Conservation (phyloP, 2,329 filamentous ascomycete species). For the Ampelomyces quisqualis region DNA sequence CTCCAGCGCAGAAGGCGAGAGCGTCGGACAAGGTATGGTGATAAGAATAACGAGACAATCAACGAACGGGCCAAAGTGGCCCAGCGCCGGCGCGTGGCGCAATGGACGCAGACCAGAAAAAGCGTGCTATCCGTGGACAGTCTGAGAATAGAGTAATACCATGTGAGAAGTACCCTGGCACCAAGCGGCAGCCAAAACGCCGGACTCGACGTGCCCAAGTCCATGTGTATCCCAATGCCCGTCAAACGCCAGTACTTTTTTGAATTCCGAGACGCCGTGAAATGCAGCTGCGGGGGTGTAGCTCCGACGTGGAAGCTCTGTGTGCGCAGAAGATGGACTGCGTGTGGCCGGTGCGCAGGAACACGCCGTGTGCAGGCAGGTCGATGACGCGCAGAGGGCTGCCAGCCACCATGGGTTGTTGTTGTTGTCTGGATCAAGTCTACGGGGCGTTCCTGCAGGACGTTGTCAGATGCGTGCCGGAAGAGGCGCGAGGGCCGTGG, state of each 20-base stretch:
- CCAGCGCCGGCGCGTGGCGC: constrained; percentile 18
- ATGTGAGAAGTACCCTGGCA: constrained; percentile 37
- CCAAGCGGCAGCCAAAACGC: constrained; percentile 43
- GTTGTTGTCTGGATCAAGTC: constrained; percentile 32
- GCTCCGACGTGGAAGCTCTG: constrained; percentile 18
- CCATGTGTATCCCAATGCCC: constrained; percentile 37
- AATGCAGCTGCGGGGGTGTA: constrained; percentile 41
- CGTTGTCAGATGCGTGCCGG: constrained; percentile 32
- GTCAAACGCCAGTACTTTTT: constrained; percentile 43
- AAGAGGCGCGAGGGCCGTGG: constrained; percentile 5
- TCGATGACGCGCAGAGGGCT: constrained; percentile 29
- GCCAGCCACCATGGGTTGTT: constrained; percentile 35
- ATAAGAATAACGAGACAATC: constrained; percentile 24
- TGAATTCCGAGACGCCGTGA: constrained; percentile 44
- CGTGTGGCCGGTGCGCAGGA: constrained; percentile 22
- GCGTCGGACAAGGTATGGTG: constrained; percentile 21
- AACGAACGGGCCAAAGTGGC: constrained; percentile 13
- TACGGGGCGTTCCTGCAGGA: constrained; percentile 30
- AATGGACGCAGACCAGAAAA: constrained; percentile 19
- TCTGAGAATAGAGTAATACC: constrained; percentile 32
- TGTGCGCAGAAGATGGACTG: constrained; percentile 23
- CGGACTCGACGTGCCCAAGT: constrained; percentile 34
- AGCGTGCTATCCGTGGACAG: constrained; percentile 22
- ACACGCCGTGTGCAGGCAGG: constrained; percentile 29
- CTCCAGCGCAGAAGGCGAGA: constrained; percentile 22